phyloP scores from a whole-genome alignment of 2,329 filamentous ascomycete species.

The Curvularia eragrostidis region DNA sequence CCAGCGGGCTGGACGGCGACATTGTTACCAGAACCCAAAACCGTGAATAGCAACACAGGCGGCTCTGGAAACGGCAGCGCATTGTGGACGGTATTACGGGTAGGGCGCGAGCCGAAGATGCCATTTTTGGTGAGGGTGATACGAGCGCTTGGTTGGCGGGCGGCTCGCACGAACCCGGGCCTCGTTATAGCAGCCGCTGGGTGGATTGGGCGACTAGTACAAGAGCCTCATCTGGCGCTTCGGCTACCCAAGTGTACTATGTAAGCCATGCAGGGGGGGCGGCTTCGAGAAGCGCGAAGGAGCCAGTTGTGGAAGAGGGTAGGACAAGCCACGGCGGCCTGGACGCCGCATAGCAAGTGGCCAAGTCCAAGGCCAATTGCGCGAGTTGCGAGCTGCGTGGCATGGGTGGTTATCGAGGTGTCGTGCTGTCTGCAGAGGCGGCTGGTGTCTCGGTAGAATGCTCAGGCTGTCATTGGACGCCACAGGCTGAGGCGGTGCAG shows the following conservation, averaged over 20 bases:
- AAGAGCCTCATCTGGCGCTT: conserved; percentile 43
- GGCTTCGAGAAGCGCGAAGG: neutral
- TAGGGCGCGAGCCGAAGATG: conserved; percentile 18
- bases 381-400: too few species aligned
- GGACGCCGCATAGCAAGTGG: neutral
- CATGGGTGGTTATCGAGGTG: too few species aligned
- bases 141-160: conserved; percentile 39
- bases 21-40: neutral
- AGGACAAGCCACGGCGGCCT: too few species aligned
- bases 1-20: neutral
- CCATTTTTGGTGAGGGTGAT: conserved; percentile 30
- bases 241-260: neutral
- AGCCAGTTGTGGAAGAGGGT: too few species aligned
- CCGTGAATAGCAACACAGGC: neutral
- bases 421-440: neutral
- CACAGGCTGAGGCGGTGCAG: conserved; percentile 40
- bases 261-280: neutral
- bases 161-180: conserved; percentile 14
- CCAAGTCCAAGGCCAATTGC: neutral
- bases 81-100: conserved; percentile 10
- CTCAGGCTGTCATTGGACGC: conserved; percentile 19
- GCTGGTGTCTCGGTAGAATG: conserved; percentile 1
- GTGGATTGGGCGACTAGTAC: conserved; percentile 26
- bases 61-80: neutral
- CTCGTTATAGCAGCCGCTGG: conserved; percentile 37